Evolutionary conservation across 106 monocot genomes (phyloP).

Genomic region (Dioscorea dumetorum): DNA sequence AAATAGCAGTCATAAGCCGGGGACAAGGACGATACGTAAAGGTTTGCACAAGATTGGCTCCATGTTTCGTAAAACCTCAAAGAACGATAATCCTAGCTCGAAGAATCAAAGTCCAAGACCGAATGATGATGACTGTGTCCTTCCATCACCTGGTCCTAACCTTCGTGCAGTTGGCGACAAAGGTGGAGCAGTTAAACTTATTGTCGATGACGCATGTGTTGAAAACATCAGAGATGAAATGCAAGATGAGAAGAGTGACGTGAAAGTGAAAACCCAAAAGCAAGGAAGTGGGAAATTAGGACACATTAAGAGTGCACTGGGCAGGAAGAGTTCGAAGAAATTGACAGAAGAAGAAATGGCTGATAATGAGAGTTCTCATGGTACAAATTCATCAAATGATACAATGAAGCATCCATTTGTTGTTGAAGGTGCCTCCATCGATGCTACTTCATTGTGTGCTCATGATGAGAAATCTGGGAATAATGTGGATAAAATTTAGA

Average conservation of each 20-base stretch:
- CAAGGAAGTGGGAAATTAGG: constrained; percentile 8
- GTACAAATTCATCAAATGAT: background rate
- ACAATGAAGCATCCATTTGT: background rate
- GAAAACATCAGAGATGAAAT: constrained; percentile 3
- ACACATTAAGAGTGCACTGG: constrained; percentile 26
- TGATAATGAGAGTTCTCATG: constrained; percentile 8
- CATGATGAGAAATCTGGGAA: background rate
- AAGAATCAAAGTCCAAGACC: background rate
- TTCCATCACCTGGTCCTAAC: constrained; percentile 27
- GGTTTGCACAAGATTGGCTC: constrained; percentile 37
- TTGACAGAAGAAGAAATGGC: constrained; percentile 5
- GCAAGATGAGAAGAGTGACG: background rate
- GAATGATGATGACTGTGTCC: background rate
- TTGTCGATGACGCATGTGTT: constrained; percentile 13
- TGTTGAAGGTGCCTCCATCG: background rate
- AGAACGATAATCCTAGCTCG: constrained; percentile 5
- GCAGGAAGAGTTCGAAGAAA: constrained; percentile 24
- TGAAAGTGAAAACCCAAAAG: constrained; percentile 19
- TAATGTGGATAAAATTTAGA: background rate
- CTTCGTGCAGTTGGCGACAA: constrained; percentile 19
- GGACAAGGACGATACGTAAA: constrained; percentile 11
- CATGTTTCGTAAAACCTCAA: constrained; percentile 24
- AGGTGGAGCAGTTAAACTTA: constrained; percentile 20
- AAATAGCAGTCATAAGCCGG: constrained; percentile 15
- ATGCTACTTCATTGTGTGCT: background rate